Conservation (phyloP, 306 rosid species). For the Sicyos baderoa region DNA sequence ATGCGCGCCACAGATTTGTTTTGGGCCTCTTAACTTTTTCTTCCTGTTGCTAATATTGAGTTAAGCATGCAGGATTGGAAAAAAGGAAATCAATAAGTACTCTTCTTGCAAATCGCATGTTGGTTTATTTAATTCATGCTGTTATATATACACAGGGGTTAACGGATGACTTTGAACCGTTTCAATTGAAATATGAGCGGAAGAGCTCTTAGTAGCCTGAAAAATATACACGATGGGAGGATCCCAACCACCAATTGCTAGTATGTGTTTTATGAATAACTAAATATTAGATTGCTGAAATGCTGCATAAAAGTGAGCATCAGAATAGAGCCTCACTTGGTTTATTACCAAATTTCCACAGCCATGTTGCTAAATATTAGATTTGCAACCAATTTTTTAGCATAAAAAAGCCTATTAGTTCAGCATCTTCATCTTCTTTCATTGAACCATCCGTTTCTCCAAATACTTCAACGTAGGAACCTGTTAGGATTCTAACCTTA, state of each 20-base stretch:
- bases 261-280: background rate
- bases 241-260: background rate
- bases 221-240: background rate
- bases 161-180: too few relatives aligned
- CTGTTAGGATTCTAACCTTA: too few relatives aligned
- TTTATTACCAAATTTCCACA: too few relatives aligned
- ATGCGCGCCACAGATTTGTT: slow-evolving; percentile 7
- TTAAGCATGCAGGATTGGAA: background rate
- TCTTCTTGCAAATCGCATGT: slow-evolving; percentile 9
- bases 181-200: too few relatives aligned
- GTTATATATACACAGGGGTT: too few relatives aligned
- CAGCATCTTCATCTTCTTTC: slow-evolving; percentile 83
- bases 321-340: background rate
- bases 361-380: too few relatives aligned
- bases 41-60: background rate
- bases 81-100: slow-evolving; percentile 15
- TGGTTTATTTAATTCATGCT: background rate
- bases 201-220: too few relatives aligned
- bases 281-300: background rate
- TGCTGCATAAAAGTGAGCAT: background rate
- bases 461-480: slow-evolving; percentile 42
- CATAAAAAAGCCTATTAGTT: slow-evolving; percentile 41
- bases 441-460: slow-evolving; percentile 32
- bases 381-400: slow-evolving; percentile 57
- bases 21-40: slow-evolving; percentile 6